Evolutionary conservation across 1,284 basidiomycete genomes (phyloP).

Genomic region (Melanopsichium pennsylvanicum): DNA sequence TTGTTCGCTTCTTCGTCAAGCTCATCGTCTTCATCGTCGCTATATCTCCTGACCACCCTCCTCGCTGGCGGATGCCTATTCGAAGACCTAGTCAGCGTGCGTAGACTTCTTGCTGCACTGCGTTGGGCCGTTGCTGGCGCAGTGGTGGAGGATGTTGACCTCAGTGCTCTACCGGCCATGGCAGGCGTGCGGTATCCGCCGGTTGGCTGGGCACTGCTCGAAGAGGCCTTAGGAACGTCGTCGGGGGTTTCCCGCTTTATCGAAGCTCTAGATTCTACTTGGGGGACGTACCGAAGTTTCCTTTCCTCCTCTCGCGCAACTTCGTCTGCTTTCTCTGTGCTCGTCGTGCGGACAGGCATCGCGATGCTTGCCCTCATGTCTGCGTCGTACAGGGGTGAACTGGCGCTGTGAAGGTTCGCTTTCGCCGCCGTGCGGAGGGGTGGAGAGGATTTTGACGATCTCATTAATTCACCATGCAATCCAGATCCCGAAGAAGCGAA

Average conservation of each 20-base stretch:
- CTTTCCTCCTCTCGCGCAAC: slow-evolving; percentile 41
- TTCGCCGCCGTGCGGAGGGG: slow-evolving; percentile 13
- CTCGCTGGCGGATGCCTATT: slow-evolving; percentile 50
- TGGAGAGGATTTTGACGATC: slow-evolving; percentile 37
- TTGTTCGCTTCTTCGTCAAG: slow-evolving; percentile 29
- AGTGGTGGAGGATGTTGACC: slow-evolving; percentile 22
- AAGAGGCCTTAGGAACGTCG: slow-evolving; percentile 15
- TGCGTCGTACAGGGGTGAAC: slow-evolving; percentile 13
- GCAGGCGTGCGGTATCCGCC: slow-evolving; percentile 46
- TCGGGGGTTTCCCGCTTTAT: slow-evolving; percentile 32
- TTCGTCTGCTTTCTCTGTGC: slow-evolving; percentile 25
- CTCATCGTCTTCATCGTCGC: slow-evolving; percentile 58
- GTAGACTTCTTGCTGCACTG: slow-evolving; percentile 41
- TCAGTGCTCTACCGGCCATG: slow-evolving; percentile 35
- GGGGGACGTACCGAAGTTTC: slow-evolving; percentile 30
- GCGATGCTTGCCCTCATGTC: slow-evolving; percentile 8
- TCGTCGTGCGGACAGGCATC: slow-evolving; percentile 17
- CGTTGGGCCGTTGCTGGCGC: slow-evolving; percentile 30
- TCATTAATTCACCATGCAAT: slow-evolving; percentile 26
- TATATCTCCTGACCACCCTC: slow-evolving; percentile 49
- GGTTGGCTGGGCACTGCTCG: slow-evolving; percentile 14
- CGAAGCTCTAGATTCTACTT: slow-evolving; percentile 27
- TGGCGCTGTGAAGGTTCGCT: slow-evolving; percentile 1
- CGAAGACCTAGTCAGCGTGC: slow-evolving; percentile 40
- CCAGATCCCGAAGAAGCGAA: slow-evolving; percentile 14